These are phyloP conservation scores for Termitomyces sp. DNA, from an alignment of 768 basidiomycete species.

Conservation along the genomic window DNA sequence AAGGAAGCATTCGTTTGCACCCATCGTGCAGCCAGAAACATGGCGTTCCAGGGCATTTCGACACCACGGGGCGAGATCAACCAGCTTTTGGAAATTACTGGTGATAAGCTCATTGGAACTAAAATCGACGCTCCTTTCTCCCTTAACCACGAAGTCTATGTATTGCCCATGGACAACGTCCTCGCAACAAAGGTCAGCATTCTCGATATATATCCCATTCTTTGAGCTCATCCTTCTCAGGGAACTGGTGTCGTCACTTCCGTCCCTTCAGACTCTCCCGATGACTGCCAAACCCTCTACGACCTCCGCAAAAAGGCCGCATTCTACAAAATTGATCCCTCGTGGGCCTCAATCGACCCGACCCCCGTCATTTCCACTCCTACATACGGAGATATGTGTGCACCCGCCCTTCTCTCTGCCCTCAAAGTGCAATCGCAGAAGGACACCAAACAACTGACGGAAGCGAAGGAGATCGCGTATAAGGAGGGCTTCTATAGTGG, in stretches of 20 bases:
- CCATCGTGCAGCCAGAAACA: conserved; percentile 89
- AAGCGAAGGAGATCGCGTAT: conserved; percentile 97
- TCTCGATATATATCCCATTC: neutral
- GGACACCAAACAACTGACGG: conserved; percentile 87
- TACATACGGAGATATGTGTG: conserved; percentile 90
- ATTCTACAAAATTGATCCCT: conserved; percentile 90
- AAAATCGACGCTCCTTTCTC: conserved; percentile 87
- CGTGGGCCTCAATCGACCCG: conserved; percentile 83
- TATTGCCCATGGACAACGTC: conserved; percentile 98
- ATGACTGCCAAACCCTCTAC: conserved; percentile 86
- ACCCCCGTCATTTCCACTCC: conserved; percentile 87
- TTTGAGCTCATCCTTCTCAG: conserved; percentile 28
- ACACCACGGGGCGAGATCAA: conserved; percentile 67
- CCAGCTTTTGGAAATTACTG: conserved; percentile 76
- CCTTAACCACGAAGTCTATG: conserved; percentile 82
- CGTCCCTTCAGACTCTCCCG: conserved; percentile 97
- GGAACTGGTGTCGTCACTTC: conserved; percentile 99
- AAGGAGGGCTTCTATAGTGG: conserved; percentile 98
- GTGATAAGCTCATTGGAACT: conserved; percentile 79
- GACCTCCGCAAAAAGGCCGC: conserved; percentile 96
- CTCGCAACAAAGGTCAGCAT: conserved; percentile 79
- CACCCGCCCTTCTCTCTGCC: conserved; percentile 78
- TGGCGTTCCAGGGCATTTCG: conserved; percentile 91
- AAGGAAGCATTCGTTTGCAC: conserved; percentile 89
- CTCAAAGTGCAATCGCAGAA: conserved; percentile 95